Conservation (phyloP, 805 yeast genomes). For the Scheffersomyces ergatensis region DNA sequence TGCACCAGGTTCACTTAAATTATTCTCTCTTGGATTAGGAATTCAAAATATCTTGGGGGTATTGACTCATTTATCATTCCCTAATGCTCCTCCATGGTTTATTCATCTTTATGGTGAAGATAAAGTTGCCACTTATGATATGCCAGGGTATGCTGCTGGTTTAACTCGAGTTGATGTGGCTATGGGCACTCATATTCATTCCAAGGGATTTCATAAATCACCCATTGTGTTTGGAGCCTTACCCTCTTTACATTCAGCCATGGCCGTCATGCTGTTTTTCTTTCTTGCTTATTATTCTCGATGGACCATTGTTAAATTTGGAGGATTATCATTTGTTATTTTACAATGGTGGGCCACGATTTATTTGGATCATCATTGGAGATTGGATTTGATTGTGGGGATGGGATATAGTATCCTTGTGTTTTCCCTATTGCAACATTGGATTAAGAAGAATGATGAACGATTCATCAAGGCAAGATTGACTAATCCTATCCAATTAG, state of each 20-base stretch:
- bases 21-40: conserved; percentile 57
- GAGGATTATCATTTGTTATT: conserved; percentile 43
- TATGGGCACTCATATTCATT: conserved; percentile 52
- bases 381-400: conserved; percentile 60
- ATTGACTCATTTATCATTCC: conserved; percentile 57
- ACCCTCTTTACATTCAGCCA: conserved; percentile 65
- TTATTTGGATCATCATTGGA: conserved; percentile 72
- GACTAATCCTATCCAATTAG: conserved; percentile 38
- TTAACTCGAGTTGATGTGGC: conserved; percentile 61
- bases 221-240: conserved; percentile 72
- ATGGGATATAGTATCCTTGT: conserved; percentile 35
- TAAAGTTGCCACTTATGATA: conserved; percentile 54
- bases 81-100: conserved; percentile 79
- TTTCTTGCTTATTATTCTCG: conserved; percentile 39
- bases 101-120: conserved; percentile 60
- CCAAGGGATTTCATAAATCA: conserved; percentile 62
- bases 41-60: conserved; percentile 61
- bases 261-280: conserved; percentile 54
- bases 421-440: conserved; percentile 8
- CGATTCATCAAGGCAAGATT: conserved; percentile 34
- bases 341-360: conserved; percentile 77
- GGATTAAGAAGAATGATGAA: conserved; percentile 15
- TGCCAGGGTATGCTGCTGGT: conserved; percentile 77
- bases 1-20: conserved; percentile 57
- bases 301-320: conserved; percentile 28